Base-by-base conservation (phyloP, 2,329 filamentous ascomycete genomes). In the Diaporthe ampelina region DNA sequence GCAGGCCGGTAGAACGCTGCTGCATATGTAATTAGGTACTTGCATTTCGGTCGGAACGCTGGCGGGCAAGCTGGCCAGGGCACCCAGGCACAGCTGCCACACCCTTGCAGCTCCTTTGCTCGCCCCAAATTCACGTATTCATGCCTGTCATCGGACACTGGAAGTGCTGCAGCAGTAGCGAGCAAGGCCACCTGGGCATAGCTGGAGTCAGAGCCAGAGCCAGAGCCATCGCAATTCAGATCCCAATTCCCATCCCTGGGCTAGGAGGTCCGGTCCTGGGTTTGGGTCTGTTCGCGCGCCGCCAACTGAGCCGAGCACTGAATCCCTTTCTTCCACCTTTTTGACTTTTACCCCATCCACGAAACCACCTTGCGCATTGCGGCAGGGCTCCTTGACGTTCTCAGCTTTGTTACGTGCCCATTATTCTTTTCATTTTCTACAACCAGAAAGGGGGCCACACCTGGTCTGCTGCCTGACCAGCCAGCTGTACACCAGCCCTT, bases 281-380 rank as follows among this genome's bases (percentile, higher is more conserved):
- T 21, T 52, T 40, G n/a, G 63, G 63, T 68, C 63, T 68, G 45
- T 40, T 54, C 48, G 63, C 63, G 63, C 48, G 48, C 45, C 63
- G 63, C 63, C 63, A 68, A 54, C 45, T 40, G 63, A 68, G 48
- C 63, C 63, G 48, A 54, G 63, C 63, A 68, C 48, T 68, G 63
- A 21, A 54, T 68, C 63, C 63, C 63, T 68, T 68, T 68, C 63
- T 68, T 68, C 63, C 48, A 68, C 63, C 63, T 68, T 68, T 54
- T 68, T 68, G 63, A 68, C 63, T 68, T 68, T 68, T 68, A 68
- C 63, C 63, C 63, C 63, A 68, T 68, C 48, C 48, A 54, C 63
- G 63, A 68, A 68, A 68, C 63, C 63, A 54, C 63, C 63, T 68
- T 68, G 48, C 63, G 32, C 52, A 48, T 40, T 37, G 63, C 63